These are phyloP conservation scores for Plicaturopsis crispa DNA, from an alignment of 768 basidiomycete genomes.

Conservation along the genomic window DNA sequence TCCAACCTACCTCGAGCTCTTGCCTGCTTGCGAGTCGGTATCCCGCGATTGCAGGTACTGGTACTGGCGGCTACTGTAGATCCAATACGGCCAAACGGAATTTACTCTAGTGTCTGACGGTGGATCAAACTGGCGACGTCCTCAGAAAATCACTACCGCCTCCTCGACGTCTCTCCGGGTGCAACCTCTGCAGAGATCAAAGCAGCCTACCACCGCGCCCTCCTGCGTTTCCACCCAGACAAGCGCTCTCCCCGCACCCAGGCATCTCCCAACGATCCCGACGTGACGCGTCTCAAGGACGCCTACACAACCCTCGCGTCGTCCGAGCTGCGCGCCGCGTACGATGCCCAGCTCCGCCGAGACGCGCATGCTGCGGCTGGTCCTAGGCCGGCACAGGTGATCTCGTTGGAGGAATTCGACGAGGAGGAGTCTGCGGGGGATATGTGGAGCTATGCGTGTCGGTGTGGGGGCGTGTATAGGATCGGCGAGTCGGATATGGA, in stretches of 20 bases:
- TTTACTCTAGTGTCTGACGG: no score
- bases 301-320: slow-evolving; percentile 61
- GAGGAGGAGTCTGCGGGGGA: slow-evolving; percentile 24
- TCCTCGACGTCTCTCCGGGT: slow-evolving; percentile 45
- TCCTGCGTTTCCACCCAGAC: slow-evolving; percentile 63
- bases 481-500: slow-evolving; percentile 59
- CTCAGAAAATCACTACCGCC: slow-evolving; percentile 43
- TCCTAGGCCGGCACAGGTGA: slow-evolving; percentile 67
- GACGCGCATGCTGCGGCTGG: slow-evolving; percentile 13
- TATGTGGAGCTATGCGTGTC: slow-evolving; percentile 55
- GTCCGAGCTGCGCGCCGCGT: slow-evolving; percentile 35
- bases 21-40: no score
- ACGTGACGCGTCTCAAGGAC: slow-evolving; percentile 56
- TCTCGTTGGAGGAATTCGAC: slow-evolving; percentile 72
- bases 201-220: slow-evolving; percentile 52
- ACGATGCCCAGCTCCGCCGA: slow-evolving; percentile 33
- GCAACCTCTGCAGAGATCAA: slow-evolving; percentile 55
- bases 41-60: no score
- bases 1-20: no score
- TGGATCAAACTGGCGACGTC: slow-evolving; percentile 10
- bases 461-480: slow-evolving; percentile 64
- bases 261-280: slow-evolving; percentile 16
- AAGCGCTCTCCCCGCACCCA: slow-evolving; percentile 21
- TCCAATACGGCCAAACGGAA: no score
- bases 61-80: no score